Evolutionary conservation across 768 basidiomycete species (phyloP).

Genomic region (Omphalotus guepiniiformis): DNA sequence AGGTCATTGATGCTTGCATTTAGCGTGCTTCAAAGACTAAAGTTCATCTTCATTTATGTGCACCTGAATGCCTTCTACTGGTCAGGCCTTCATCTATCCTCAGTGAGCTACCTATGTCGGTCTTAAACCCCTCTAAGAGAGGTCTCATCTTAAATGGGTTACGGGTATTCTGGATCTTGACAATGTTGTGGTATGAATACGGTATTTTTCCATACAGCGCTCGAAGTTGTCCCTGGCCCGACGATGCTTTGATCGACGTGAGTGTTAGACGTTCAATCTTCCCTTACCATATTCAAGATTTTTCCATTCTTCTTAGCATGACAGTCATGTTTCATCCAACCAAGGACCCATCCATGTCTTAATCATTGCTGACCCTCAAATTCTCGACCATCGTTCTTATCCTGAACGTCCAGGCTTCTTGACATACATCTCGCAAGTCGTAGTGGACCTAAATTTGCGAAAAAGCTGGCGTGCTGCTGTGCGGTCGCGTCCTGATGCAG

Average conservation of each 20-base stretch:
- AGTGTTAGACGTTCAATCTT: conserved; percentile 8
- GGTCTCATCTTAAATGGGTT: background rate
- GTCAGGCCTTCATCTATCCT: too few relatives aligned
- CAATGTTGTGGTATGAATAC: conserved; percentile 59
- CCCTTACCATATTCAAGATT: background rate
- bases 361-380: conserved; percentile 86
- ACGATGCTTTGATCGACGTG: conserved; percentile 19
- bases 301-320: conserved; percentile 13
- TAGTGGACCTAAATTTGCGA: conserved; percentile 72
- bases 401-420: conserved; percentile 52
- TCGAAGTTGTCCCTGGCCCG: conserved; percentile 59
- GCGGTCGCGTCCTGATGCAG: conserved; percentile 57
- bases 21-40: too few relatives aligned
- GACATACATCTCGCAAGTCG: conserved; percentile 53
- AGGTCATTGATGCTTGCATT: too few relatives aligned
- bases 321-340: background rate
- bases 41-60: too few relatives aligned
- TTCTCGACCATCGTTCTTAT: conserved; percentile 74
- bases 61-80: too few relatives aligned
- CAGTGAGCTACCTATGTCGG: background rate
- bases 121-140: background rate
- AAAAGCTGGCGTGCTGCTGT: conserved; percentile 78
- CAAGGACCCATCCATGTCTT: conserved; percentile 48
- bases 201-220: conserved; percentile 48
- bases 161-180: conserved; percentile 48